Conservation (phyloP, 768 basidiomycete genomes). For the Pholiota conissans region DNA sequence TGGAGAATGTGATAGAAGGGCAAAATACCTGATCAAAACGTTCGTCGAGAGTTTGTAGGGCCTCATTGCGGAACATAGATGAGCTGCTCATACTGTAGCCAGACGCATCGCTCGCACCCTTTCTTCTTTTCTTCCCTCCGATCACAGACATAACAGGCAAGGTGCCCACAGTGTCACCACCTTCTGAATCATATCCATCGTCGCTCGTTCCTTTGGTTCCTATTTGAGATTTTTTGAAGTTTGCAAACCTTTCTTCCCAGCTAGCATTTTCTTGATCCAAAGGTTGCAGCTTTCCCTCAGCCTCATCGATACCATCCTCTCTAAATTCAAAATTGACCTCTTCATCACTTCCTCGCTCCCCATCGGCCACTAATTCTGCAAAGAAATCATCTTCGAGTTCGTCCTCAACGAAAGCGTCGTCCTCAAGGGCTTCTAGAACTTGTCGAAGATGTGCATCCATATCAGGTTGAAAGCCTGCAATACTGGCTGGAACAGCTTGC, state of each 20-base stretch:
- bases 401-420: conserved; percentile 91
- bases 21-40: conserved; percentile 83
- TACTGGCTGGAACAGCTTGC: conserved; percentile 76
- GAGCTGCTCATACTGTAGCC: conserved; percentile 98
- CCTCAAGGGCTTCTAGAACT: conserved; percentile 90
- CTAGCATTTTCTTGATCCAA: conserved; percentile 38
- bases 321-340: conserved; percentile 66
- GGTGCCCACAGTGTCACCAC: conserved; percentile 77
- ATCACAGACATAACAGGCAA: conserved; percentile 76
- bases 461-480: conserved; percentile 89
- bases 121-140: conserved; percentile 72
- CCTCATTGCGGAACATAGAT: conserved; percentile 91
- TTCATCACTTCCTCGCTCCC: conserved; percentile 64
- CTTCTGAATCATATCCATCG: conserved; percentile 63
- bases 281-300: conserved; percentile 21
- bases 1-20: background rate
- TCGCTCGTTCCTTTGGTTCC: conserved; percentile 40
- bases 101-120: conserved; percentile 80
- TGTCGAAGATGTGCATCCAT: conserved; percentile 97
- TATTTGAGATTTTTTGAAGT: conserved; percentile 73
- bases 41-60: conserved; percentile 86
- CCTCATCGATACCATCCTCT: conserved; percentile 44
- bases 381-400: conserved; percentile 77
- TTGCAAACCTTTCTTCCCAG: conserved; percentile 82
- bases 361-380: conserved; percentile 64